Percentiles rank a stretch among this genome's conserved stretches.
Conservation (phyloP, 225 moss, liverwort and hornwort species). For the Physcomitrium patens region DNA sequence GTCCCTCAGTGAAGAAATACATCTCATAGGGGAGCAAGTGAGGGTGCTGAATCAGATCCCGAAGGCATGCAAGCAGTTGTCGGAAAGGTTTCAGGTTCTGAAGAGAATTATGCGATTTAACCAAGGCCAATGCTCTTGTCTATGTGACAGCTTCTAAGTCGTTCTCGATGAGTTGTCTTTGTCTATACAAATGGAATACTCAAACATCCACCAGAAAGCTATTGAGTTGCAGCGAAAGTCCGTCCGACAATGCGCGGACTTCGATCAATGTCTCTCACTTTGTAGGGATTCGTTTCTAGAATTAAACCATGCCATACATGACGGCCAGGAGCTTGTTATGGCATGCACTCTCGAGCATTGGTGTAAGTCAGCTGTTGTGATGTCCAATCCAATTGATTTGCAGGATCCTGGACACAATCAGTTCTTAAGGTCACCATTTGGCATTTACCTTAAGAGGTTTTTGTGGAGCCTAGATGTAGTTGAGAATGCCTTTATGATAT, state of each 20-base stretch:
- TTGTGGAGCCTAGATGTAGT: slow-evolving; percentile 58
- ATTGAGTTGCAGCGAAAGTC: slow-evolving; percentile 50
- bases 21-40: slow-evolving; percentile 46
- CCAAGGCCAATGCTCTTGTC: slow-evolving; percentile 49
- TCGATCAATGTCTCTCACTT: slow-evolving; percentile 54
- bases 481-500: slow-evolving; percentile 54
- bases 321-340: slow-evolving; percentile 51
- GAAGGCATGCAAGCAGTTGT: slow-evolving; percentile 47
- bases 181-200: slow-evolving; percentile 52
- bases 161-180: slow-evolving; percentile 54
- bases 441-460: slow-evolving; percentile 44
- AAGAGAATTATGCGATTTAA: slow-evolving; percentile 48
- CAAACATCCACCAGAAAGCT: slow-evolving; percentile 51
- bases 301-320: slow-evolving; percentile 52
- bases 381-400: slow-evolving; percentile 14
- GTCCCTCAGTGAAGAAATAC: slow-evolving; percentile 43
- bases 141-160: slow-evolving; percentile 52
- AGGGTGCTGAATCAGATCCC: slow-evolving; percentile 52
- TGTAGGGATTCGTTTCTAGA: slow-evolving; percentile 52
- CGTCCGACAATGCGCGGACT: slow-evolving; percentile 49
- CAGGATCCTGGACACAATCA: slow-evolving; percentile 30
- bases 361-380: slow-evolving; percentile 44
- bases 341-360: slow-evolving; percentile 50
- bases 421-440: slow-evolving; percentile 41
- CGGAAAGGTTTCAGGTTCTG: slow-evolving; percentile 48